Conservation (phyloP, 2,329 filamentous ascomycete species). For the Pyrenophora graminea region DNA sequence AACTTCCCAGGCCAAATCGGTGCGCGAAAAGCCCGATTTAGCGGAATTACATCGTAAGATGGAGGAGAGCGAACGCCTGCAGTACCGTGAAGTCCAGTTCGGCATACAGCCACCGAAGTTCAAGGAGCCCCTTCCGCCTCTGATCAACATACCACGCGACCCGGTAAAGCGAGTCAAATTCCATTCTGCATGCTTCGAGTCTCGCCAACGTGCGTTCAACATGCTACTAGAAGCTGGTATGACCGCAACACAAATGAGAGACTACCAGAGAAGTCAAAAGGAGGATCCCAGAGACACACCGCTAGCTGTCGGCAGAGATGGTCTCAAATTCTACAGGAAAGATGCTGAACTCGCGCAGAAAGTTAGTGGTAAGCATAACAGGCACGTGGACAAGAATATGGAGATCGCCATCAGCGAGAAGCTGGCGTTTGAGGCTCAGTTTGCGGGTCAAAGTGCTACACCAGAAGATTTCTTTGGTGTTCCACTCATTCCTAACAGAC, state of each 20-base stretch:
- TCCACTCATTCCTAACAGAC: conserved; percentile 34
- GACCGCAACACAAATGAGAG: conserved; percentile 31
- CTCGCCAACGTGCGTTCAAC: conserved; percentile 36
- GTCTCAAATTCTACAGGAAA: conserved; percentile 33
- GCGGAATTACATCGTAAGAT: conserved; percentile 26
- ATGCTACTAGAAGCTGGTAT: conserved; percentile 40
- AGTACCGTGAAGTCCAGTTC: conserved; percentile 40
- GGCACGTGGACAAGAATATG: conserved; percentile 25
- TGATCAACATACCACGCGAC: conserved; percentile 40
- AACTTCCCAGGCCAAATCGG: conserved; percentile 24
- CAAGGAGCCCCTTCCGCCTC: conserved; percentile 28
- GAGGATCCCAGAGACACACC: conserved; percentile 29
- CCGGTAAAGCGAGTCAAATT: conserved; percentile 26
- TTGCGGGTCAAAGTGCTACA: conserved; percentile 15
- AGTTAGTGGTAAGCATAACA: conserved; percentile 20
- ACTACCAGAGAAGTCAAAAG: conserved; percentile 32
- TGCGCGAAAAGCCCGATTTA: conserved; percentile 32
- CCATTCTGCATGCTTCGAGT: conserved; percentile 39
- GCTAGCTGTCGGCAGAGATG: conserved; percentile 13
- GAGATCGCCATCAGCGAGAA: conserved; percentile 35
- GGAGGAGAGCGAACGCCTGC: conserved; percentile 36
- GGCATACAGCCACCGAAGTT: conserved; percentile 36
- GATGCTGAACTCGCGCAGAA: conserved; percentile 28
- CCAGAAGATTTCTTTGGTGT: conserved; percentile 17
- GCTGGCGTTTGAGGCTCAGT: conserved; percentile 30